Percentiles rank a stretch among this genome's conserved stretches.
Conservation (phyloP, 345 rosid genomes). For the Sonneratia alba region DNA sequence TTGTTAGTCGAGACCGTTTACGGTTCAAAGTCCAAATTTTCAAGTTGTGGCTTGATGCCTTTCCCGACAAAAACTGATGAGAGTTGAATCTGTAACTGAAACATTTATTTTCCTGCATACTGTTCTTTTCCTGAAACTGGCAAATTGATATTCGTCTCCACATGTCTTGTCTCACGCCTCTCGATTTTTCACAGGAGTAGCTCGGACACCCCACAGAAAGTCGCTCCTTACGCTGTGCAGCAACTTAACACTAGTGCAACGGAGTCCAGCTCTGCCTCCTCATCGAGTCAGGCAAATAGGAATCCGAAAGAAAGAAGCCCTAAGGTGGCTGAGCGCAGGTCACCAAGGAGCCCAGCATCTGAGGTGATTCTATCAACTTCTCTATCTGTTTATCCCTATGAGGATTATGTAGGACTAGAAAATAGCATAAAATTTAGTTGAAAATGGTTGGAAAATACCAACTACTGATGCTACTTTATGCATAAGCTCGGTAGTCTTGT, state of each 20-base stretch:
- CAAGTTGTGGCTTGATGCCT: neutral
- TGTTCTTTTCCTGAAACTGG: neutral
- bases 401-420: no score
- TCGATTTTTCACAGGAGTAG: conserved; percentile 31
- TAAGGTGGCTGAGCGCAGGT: conserved; percentile 57
- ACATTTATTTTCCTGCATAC: neutral
- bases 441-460: no score
- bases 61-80: neutral
- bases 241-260: conserved; percentile 45
- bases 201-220: conserved; percentile 59
- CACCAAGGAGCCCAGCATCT: conserved; percentile 64
- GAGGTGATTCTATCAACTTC: conserved; percentile 41
- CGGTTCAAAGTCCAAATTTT: neutral
- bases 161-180: neutral
- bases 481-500: no score
- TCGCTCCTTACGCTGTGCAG: conserved; percentile 69
- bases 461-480: no score
- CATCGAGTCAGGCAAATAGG: conserved; percentile 41
- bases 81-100: neutral
- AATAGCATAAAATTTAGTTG: no score
- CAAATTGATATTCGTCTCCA: neutral
- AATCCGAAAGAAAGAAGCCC: conserved; percentile 73
- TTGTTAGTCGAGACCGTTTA: neutral
- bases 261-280: conserved; percentile 47
- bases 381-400: neutral